Evolutionary conservation across 176 grass and related monocot species (phyloP), one percentile per base, ranked within the genome.

Genomic region (Hordeum marinum): DNA sequence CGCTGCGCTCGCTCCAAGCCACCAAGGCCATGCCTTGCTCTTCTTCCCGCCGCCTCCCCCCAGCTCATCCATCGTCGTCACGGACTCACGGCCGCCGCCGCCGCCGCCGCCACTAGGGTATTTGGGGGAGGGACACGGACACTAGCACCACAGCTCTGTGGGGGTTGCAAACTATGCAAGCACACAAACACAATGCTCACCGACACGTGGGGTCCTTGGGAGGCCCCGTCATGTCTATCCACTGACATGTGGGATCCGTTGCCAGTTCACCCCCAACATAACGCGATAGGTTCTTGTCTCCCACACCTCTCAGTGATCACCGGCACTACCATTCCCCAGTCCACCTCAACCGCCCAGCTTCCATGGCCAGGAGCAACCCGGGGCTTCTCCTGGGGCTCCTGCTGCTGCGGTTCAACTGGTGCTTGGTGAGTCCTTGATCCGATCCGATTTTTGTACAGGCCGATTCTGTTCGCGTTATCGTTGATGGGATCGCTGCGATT

Each of bases 1-100:
- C 1, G 81, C 85, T 39, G 88, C 89, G 23, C 89, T 95, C 54
- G 91, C 89, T 24, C 83, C 91, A 1, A 88, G 88, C 89, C 91
- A 98, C 89, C 90, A 90, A 40, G 73, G 60, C 88, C 93, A 92
- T 17, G 12, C 46, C 59, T 26, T 14, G 57, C 32, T 64, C 29
- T 63, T 64, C 20, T 24, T 83, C 31, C 43, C 84, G 74, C 72
- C 25, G 68, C 72, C 59, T 18, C 25, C n/a, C 2, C 66, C 65
- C 31, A 12, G 65, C 65, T 79, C 89, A 57, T 83, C 58, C 76
- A 84, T 88, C 91, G 3, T 70, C 67, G 27, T 52, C 31, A 9
- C 67, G 36, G 24, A n/a, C n/a, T 75, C 66, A n/a, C 55, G 42
- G 15, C 76, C 68, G 24, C 72, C 57, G 15, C 74, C 67, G 67